Evolutionary conservation across 2,329 filamentous ascomycete species (phyloP), one percentile per base, ranked within the genome.

Genomic region (Magnaporthales sp.): DNA sequence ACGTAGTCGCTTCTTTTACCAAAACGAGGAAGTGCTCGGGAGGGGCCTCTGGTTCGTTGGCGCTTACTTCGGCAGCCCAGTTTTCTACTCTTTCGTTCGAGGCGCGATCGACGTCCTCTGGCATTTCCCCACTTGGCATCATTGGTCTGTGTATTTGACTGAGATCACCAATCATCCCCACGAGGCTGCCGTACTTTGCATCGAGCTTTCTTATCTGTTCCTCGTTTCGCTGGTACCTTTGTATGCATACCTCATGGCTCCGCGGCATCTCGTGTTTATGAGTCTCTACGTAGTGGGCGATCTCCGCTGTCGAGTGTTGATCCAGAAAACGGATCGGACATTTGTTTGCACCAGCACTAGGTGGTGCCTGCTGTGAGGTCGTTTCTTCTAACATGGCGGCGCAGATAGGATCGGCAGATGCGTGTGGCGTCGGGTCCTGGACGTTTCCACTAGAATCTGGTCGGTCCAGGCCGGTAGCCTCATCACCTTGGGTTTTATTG

Each of bases 251-350:
- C 75, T 96, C 92, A 77, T 98, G 94, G 75, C 93, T 97, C 72
- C 94, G 87, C 10, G 94, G 94, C 66, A 98, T 86, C 76, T 97
- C 91, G 77, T 98, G 93, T 77, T 97, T 97, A 80, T 97, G 93
- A 65, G 89, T 93, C 76, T 97, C 92, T 73, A 98, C 92, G 76
- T 97, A 98, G 73, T 91, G 87, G 15, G 94, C 94, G 69, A 98
- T 89, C 75, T 97, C 93, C 79, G 97, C 92, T 1, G 94, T 92
- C 2, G 92, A 93, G 74, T 97, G 93, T 76, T 96, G 90, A 77
- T 97, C 90, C 74, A 97, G 82, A 79, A 91, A 97, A 63, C 94
- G 91, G 68, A 98, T 98, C 2, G 94, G 94, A 77, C 94, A 98
- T 74, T 92, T 92, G 67, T 86, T 77, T 3, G 76, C 75, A 51